Conservation (phyloP, 441 rosid species). For the Euphorbia celastroides region DNA sequence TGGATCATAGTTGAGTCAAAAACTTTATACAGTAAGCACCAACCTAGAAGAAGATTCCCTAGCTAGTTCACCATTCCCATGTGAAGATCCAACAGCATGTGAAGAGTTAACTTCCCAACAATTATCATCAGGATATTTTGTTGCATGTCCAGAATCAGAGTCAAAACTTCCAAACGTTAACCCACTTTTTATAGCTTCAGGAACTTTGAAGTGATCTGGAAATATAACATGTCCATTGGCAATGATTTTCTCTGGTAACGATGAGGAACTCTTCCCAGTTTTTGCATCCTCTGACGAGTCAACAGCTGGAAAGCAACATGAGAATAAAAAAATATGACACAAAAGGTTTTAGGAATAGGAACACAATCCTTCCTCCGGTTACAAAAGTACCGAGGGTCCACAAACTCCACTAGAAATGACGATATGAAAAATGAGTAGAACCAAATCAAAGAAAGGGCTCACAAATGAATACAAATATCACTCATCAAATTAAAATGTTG, state of each 20-base stretch:
- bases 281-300: conserved; percentile 30
- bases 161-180: conserved; percentile 88
- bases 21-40: conserved; percentile 21
- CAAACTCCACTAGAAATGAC: not conserved
- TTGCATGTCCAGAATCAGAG: conserved; percentile 32
- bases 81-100: conserved; percentile 31
- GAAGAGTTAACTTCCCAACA: conserved; percentile 30
- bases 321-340: not conserved
- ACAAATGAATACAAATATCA: not conserved
- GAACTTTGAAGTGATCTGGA: conserved; percentile 67
- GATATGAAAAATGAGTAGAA: not conserved
- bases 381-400: not conserved
- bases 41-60: conserved; percentile 55
- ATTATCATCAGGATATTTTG: conserved; percentile 23
- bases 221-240: conserved; percentile 62
- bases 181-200: conserved; percentile 61
- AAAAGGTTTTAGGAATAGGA: not conserved
- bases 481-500: not conserved
- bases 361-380: not conserved
- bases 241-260: conserved; percentile 29
- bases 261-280: conserved; percentile 27
- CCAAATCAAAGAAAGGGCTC: not conserved
- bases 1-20: not conserved
- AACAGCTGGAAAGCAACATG: conserved; percentile 26
- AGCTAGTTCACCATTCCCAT: conserved; percentile 32